These are phyloP conservation scores for Penicillium concentricum DNA, from an alignment of 2,329 filamentous ascomycete species.

Conservation along the genomic window DNA sequence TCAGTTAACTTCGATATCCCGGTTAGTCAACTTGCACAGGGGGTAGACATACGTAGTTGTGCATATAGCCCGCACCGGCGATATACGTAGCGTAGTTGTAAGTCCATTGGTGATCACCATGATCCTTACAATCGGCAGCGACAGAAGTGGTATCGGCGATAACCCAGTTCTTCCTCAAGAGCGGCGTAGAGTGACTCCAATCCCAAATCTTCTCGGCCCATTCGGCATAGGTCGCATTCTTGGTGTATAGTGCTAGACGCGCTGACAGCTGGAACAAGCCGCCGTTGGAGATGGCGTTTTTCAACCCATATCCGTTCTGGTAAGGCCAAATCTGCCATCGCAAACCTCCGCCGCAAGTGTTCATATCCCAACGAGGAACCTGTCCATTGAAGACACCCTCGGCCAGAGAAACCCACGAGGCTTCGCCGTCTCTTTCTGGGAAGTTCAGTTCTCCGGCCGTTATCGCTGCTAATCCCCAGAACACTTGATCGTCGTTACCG, in stretches of 20 bases:
- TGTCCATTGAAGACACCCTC: slow-evolving; percentile 70
- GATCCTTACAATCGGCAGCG: slow-evolving; percentile 57
- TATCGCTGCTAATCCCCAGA: slow-evolving; percentile 67
- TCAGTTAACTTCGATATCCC: slow-evolving; percentile 27
- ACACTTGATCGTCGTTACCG: slow-evolving; percentile 64
- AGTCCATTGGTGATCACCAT: slow-evolving; percentile 63
- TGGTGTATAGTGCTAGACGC: slow-evolving; percentile 63
- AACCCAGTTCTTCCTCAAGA: slow-evolving; percentile 59
- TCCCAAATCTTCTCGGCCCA: slow-evolving; percentile 62
- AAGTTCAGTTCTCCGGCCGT: slow-evolving; percentile 63
- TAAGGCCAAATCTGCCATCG: slow-evolving; percentile 76
- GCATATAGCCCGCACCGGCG: slow-evolving; percentile 62
- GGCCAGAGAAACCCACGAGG: slow-evolving; percentile 52
- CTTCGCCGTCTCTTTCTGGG: slow-evolving; percentile 51
- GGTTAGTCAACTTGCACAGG: neutral
- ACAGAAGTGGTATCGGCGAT: slow-evolving; percentile 64
- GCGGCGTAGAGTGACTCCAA: slow-evolving; percentile 55
- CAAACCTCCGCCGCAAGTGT: slow-evolving; percentile 66
- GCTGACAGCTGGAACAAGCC: slow-evolving; percentile 76
- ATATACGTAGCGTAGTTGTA: slow-evolving; percentile 63
- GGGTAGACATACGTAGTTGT: slow-evolving; percentile 49
- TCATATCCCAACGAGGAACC: slow-evolving; percentile 64
- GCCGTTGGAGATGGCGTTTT: slow-evolving; percentile 75
- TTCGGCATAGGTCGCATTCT: slow-evolving; percentile 62
- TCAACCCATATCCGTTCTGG: slow-evolving; percentile 77